Percentiles rank a stretch among this genome's conserved stretches.
These are phyloP conservation scores for Candida nitratophila DNA, from an alignment of 805 yeast genomes.

Conservation along the genomic window DNA sequence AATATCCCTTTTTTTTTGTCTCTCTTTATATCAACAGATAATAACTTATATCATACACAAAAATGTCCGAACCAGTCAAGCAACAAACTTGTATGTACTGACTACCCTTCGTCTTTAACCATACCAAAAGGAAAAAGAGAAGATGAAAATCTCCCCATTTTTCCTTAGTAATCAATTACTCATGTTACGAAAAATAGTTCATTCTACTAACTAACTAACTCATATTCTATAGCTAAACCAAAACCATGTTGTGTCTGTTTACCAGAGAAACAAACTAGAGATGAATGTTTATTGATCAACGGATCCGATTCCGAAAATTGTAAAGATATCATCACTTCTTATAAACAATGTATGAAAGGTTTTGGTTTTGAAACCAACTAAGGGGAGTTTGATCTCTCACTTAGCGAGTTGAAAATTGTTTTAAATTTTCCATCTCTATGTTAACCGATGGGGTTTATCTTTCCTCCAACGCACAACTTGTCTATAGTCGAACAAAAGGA, in stretches of 20 bases:
- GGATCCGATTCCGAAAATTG: conserved; percentile 86
- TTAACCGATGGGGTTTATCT: too few species aligned
- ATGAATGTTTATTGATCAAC: conserved; percentile 75
- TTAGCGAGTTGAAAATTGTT: too few species aligned
- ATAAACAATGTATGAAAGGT: conserved; percentile 87
- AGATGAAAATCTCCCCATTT: too few species aligned
- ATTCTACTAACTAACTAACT: too few species aligned
- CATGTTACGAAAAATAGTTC: too few species aligned
- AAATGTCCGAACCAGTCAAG: conserved; percentile 16
- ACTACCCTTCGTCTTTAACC: background rate
- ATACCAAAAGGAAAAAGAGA: too few species aligned
- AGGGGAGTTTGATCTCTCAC: background rate
- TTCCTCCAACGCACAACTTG: too few species aligned
- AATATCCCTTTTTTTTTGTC: background rate
- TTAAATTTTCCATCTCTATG: too few species aligned
- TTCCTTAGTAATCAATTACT: background rate
- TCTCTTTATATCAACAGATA: background rate
- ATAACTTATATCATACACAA: background rate
- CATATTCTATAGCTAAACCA: conserved; percentile 52
- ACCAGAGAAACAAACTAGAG: conserved; percentile 54
- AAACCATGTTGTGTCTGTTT: conserved; percentile 97
- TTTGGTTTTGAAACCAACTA: conserved; percentile 63
- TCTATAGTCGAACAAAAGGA: too few species aligned
- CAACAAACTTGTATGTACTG: conserved; percentile 14
- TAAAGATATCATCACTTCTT: conserved; percentile 57